Base-by-base conservation (phyloP, 129 eudicot genomes). In the Centella asiatica region DNA sequence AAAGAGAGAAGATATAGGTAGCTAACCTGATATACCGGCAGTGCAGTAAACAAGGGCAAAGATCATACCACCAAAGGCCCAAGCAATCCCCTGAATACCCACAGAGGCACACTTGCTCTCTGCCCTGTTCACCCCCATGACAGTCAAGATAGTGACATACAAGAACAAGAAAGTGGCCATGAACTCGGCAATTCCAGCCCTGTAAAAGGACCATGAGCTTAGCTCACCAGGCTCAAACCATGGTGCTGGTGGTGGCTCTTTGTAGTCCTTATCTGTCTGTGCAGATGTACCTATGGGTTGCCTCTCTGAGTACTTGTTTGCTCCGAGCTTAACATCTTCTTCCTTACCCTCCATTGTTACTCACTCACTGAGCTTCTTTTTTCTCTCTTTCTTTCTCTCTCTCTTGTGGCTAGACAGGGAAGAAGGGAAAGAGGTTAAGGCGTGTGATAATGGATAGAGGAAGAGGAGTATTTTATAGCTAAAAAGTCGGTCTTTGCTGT, bases 41-140 rank as follows among this genome's bases (percentile, higher is more conserved):
- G 63, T 57, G 46, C 63, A 89, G 84, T 90, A 90, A 53, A 90
- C 94, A 64, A 86, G 95, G 58, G 94, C 95, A 75, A 90, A 90
- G 74, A 90, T 90, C 95, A 90, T 86, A 44, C 95, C 95, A 80
- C 97, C 97, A 79, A 89, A 89, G 62, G 95, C 95, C 97, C 97
- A 89, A 66, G 97, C 97, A 76, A 89, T 85, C 5, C 97, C 97
- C 70, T 85, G 97, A 71, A 89, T 34, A 33, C 63, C 97, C 65
- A 89, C 97, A 18, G 95, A 78, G 14, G 93, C 86, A 72, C 97
- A 90, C 77, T 74, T 81, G 19, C 65, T 76, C 6, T 76, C 73
- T 32, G 86, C 68, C 11, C 76, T 74, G 14, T 34, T 48, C 36
- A 80, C 84, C 29, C 97, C 97, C 89, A 90, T 86, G 0, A 86